These are phyloP conservation scores for Monosporozyma siamensis DNA, from an alignment of 805 yeast genomes.

Conservation along the genomic window DNA sequence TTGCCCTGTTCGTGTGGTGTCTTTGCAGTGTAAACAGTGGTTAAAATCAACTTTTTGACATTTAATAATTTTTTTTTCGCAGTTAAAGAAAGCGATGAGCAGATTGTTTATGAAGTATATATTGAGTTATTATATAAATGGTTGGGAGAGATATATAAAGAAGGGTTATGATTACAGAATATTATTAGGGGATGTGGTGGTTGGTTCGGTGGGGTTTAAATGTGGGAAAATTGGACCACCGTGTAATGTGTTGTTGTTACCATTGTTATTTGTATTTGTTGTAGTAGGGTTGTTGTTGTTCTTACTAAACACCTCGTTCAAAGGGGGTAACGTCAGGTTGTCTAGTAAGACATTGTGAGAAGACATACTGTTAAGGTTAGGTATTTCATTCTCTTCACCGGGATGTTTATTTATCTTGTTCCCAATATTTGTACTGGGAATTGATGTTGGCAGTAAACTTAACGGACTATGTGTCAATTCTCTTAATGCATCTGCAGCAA, in stretches of 20 bases:
- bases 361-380: no score
- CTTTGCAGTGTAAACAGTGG: no score
- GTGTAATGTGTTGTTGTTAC: neutral
- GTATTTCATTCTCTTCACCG: no score
- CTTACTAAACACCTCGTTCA: neutral
- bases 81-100: no score
- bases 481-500: constrained; percentile 23
- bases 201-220: neutral
- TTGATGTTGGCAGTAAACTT: neutral
- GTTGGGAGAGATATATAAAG: neutral
- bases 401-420: no score
- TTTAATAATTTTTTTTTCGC: no score
- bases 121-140: neutral
- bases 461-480: constrained; percentile 20
- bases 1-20: no score
- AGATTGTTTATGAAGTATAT: no score
- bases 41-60: no score
- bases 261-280: neutral
- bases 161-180: neutral
- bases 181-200: neutral
- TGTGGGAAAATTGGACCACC: neutral
- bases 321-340: neutral
- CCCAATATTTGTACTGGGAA: neutral
- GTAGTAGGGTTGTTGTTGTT: no score
- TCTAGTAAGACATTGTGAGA: no score